Evolutionary conservation across 768 basidiomycete species (phyloP), one percentile per base, ranked within the genome.

Genomic region (Cytidiella melzeri): DNA sequence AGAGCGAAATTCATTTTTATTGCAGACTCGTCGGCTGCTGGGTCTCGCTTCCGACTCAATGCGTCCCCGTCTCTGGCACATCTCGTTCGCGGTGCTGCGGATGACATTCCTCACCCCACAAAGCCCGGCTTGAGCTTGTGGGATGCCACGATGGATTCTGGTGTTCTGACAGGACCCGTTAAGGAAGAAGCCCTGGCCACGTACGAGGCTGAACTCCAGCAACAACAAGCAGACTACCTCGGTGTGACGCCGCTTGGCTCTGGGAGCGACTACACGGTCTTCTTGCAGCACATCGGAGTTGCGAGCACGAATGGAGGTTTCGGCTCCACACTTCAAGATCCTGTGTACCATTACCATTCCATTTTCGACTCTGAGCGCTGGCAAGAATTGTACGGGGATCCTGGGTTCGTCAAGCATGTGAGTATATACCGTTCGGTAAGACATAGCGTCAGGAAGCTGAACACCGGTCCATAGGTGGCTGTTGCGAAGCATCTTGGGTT

Each of bases 231-330:
- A 3, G 62, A 63, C 24, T 61, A 68, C 23, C 62, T 68, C 9
- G 76, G 74, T 18, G 65, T 92, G 28, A 34, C 37, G 0, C 76
- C 87, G 13, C 68, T 92, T n/a, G 91, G 91, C 36, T 87, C 84
- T 45, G 91, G 91, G 21, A 91, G 88, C 50, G 95, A 97, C 65
- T 97, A 76, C 57, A 96, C 94, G 0, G 85, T 91, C 9, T 96
- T 97, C 70, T 67, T 98, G 58, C 91, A 97, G 64, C 74, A 83
- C 38, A 72, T 81, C 45, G 86, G 86, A 1, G 77, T 41, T 52
- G 64, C 69, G 7, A 69, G 70, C 30, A 54, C 60, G 27, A 60
- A 70, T 49, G 61, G 58, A 24, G 69, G 68, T 21, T 76, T 74
- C 50, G 54, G 55, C 1, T 55, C 64, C 7, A 67, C 70, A 1